Percentiles rank a stretch among this genome's conserved stretches.
Evolutionary conservation across 2,329 filamentous ascomycete species (phyloP).

Genomic region (Cladosporium phlei): DNA sequence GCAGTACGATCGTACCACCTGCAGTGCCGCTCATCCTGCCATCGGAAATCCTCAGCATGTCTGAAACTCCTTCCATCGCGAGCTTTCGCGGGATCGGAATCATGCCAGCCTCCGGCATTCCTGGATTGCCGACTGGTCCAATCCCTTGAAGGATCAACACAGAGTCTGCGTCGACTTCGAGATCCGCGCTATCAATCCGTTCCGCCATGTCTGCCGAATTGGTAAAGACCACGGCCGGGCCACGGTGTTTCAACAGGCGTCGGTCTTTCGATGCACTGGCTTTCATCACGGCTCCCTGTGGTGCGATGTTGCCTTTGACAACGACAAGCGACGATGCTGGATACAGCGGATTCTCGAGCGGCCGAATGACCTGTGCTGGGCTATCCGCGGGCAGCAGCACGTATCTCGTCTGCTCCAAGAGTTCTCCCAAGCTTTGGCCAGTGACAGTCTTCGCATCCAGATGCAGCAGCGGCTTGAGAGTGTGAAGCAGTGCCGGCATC

Average conservation of each 20-base stretch:
- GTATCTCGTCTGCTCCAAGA: slow-evolving; percentile 36
- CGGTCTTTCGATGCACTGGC: slow-evolving; percentile 48
- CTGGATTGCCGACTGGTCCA: slow-evolving; percentile 48
- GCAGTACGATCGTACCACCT: slow-evolving; percentile 51
- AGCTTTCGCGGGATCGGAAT: slow-evolving; percentile 50
- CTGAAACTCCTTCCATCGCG: slow-evolving; percentile 40
- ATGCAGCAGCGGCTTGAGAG: slow-evolving; percentile 43
- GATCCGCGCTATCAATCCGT: slow-evolving; percentile 43
- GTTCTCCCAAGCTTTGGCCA: slow-evolving; percentile 44
- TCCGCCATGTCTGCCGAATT: slow-evolving; percentile 44
- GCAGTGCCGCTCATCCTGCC: slow-evolving; percentile 54
- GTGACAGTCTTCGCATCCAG: slow-evolving; percentile 44
- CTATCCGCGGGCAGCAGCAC: slow-evolving; percentile 41
- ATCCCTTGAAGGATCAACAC: slow-evolving; percentile 48
- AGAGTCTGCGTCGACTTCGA: slow-evolving; percentile 42
- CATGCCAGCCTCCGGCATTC: slow-evolving; percentile 51
- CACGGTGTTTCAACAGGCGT: slow-evolving; percentile 40
- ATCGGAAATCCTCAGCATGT: slow-evolving; percentile 52
- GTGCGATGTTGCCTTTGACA: slow-evolving; percentile 46
- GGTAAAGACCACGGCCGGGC: slow-evolving; percentile 46
- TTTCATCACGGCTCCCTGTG: slow-evolving; percentile 47
- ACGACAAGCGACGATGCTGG: slow-evolving; percentile 43
- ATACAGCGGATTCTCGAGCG: slow-evolving; percentile 43
- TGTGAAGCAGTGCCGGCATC: slow-evolving; percentile 46
- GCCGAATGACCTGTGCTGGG: slow-evolving; percentile 42